phyloP scores from a whole-genome alignment of 2,329 filamentous ascomycete genomes.

The Neonectria coccinea region DNA sequence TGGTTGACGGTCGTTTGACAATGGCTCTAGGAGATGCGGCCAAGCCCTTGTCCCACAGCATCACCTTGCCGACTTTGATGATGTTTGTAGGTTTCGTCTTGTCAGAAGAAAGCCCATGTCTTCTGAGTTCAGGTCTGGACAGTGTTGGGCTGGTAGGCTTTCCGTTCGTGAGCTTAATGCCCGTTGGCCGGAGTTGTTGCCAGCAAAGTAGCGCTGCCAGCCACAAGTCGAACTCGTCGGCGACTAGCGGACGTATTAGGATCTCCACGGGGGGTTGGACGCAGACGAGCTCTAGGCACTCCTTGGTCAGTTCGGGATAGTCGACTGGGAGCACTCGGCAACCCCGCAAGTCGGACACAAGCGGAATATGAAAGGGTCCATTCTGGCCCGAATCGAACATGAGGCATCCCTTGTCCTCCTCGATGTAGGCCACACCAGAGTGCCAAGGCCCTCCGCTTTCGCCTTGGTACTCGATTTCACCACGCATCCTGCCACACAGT shows the following conservation, averaged over 20 bases:
- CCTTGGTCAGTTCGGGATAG: slow-evolving; percentile 56
- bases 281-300: slow-evolving; percentile 66
- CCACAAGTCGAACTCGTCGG: slow-evolving; percentile 81
- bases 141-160: slow-evolving; percentile 49
- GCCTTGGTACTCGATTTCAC: slow-evolving; percentile 78
- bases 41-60: slow-evolving; percentile 86
- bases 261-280: slow-evolving; percentile 69
- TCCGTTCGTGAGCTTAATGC: slow-evolving; percentile 64
- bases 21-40: slow-evolving; percentile 67
- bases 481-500: slow-evolving; percentile 82
- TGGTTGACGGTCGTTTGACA: slow-evolving; percentile 67
- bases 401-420: slow-evolving; percentile 79
- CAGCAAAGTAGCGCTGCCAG: slow-evolving; percentile 83
- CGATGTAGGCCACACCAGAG: slow-evolving; percentile 79
- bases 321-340: slow-evolving; percentile 74
- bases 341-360: slow-evolving; percentile 80
- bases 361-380: slow-evolving; percentile 71
- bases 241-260: slow-evolving; percentile 71
- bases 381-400: slow-evolving; percentile 79
- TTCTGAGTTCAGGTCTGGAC: slow-evolving; percentile 57
- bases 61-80: slow-evolving; percentile 94
- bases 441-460: slow-evolving; percentile 73
- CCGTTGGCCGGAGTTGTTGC: slow-evolving; percentile 77
- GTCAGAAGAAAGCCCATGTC: slow-evolving; percentile 52
- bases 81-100: slow-evolving; percentile 68